Conservation (phyloP, 192 early-diverging fungal genomes). For the Obelidium mucronatum region DNA sequence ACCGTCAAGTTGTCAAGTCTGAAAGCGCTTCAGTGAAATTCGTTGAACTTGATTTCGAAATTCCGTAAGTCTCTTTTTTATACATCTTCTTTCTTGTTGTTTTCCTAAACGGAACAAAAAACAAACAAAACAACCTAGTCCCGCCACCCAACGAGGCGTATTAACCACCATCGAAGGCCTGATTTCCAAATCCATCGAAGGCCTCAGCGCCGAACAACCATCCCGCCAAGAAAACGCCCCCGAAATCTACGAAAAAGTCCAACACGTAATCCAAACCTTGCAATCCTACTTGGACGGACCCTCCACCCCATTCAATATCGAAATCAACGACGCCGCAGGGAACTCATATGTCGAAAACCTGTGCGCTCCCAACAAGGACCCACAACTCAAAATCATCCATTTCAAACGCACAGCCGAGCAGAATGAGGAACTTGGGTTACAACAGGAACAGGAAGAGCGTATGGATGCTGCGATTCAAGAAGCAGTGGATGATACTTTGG, state of each 20-base stretch:
- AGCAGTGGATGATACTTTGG: constrained; percentile 65
- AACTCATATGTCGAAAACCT: constrained; percentile 94
- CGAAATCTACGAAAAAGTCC: constrained; percentile 77
- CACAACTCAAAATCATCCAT: constrained; percentile 69
- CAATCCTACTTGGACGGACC: constrained; percentile 61
- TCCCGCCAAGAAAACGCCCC: constrained; percentile 72
- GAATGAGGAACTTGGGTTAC: constrained; percentile 77
- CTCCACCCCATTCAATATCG: constrained; percentile 71
- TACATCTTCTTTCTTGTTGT: background rate
- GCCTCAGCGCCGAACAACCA: constrained; percentile 78
- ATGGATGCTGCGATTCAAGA: constrained; percentile 42
- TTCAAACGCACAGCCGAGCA: constrained; percentile 83
- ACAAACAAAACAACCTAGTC: background rate
- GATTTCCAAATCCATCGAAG: constrained; percentile 78
- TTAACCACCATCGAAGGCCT: constrained; percentile 95
- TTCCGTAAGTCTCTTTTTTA: constrained; percentile 64
- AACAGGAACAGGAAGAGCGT: constrained; percentile 65
- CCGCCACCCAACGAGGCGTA: constrained; percentile 72
- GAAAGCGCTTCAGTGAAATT: constrained; percentile 80
- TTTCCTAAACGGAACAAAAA: background rate
- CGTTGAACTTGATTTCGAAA: constrained; percentile 87
- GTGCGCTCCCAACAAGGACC: constrained; percentile 74
- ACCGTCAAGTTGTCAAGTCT: constrained; percentile 92
- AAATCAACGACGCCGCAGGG: constrained; percentile 89
- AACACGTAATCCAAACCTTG: constrained; percentile 70